Evolutionary conservation across 2,329 filamentous ascomycete genomes (phyloP), one percentile per base, ranked within the genome.

Genomic region (Aschersonia sp.): DNA sequence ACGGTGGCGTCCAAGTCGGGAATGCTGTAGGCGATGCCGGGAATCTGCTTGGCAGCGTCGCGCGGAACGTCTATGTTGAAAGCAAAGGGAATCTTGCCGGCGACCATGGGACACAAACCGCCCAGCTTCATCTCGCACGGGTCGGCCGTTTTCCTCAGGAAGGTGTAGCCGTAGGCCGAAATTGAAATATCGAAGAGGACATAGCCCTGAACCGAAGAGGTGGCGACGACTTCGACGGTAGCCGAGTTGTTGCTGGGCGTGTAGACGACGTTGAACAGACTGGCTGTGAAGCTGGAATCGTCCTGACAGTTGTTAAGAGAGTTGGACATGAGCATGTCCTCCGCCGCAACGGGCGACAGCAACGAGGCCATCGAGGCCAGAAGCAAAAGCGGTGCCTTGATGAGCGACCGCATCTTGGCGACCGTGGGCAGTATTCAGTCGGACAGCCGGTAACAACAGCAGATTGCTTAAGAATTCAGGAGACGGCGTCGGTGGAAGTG

Each of bases 1-100:
- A 95, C 84, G 46, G 79, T 83, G 51, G 87, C 88, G 64, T 97
- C 90, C 47, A 95, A 74, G 71, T 95, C 90, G 45, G 89, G 89
- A 42, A 97, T 84, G 45, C 76, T 83, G 67, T 92, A 97, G 46
- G 87, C 85, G 59, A 95, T 90, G 45, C 77, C 78, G 49, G 89
- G 89, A 58, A 97, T 81, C 47, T 76, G 65, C 30, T 68, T 66
- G 50, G 86, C 67, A 40, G 83, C 76, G 30, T 72, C 68, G 10
- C 65, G 55, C 8, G 70, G 66, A 45, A 92, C 66, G 2, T 68
- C 63, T 37, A 90, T 61, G 58, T 84, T 84, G 59, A 87, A 87
- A 35, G 58, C 73, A 58, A 94, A 75, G 48, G 83, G 76, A 60
- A 95, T 83, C 57, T 84, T 82, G 54, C 87, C 88, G 7, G 87